Evolutionary conservation across 2,329 filamentous ascomycete species (phyloP).

Genomic region (Aspergillus brasiliensis): DNA sequence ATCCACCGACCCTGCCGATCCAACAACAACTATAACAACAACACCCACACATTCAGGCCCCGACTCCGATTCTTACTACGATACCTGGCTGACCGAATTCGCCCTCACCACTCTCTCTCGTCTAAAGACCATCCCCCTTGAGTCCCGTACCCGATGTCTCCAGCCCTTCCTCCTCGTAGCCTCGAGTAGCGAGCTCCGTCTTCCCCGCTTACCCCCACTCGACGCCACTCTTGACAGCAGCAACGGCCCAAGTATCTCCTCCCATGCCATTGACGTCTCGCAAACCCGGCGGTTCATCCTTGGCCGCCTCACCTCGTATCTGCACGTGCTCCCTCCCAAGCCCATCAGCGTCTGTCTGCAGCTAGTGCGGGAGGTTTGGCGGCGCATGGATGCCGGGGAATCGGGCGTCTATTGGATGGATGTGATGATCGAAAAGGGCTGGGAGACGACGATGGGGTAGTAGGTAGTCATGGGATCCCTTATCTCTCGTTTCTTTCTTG

Average conservation of each 20-base stretch:
- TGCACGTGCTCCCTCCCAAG: conserved; percentile 54
- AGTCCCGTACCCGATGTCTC: conserved; percentile 57
- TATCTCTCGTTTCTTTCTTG: background rate
- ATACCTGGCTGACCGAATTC: conserved; percentile 53
- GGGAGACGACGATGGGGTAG: conserved; percentile 58
- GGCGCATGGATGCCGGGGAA: conserved; percentile 51
- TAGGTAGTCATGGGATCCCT: conserved; percentile 31
- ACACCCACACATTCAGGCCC: conserved; percentile 19
- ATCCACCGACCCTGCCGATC: conserved; percentile 16
- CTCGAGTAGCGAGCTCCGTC: conserved; percentile 53
- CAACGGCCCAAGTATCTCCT: conserved; percentile 31
- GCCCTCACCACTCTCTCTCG: conserved; percentile 54
- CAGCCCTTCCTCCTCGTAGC: conserved; percentile 57
- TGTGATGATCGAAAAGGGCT: conserved; percentile 59
- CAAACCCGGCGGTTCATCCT: conserved; percentile 53
- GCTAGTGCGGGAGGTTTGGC: conserved; percentile 57
- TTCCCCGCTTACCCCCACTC: conserved; percentile 35
- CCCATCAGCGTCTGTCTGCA: conserved; percentile 54
- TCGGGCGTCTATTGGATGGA: conserved; percentile 57
- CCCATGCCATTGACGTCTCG: conserved; percentile 49
- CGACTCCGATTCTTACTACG: conserved; percentile 28
- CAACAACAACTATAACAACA: conserved; percentile 31
- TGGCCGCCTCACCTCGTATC: conserved; percentile 49
- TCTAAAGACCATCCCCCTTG: conserved; percentile 53
- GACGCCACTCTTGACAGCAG: conserved; percentile 3